Percentiles rank a stretch among this genome's conserved stretches.
Evolutionary conservation across 2,329 filamentous ascomycete species (phyloP).

Genomic region (Monilinia fructicola): DNA sequence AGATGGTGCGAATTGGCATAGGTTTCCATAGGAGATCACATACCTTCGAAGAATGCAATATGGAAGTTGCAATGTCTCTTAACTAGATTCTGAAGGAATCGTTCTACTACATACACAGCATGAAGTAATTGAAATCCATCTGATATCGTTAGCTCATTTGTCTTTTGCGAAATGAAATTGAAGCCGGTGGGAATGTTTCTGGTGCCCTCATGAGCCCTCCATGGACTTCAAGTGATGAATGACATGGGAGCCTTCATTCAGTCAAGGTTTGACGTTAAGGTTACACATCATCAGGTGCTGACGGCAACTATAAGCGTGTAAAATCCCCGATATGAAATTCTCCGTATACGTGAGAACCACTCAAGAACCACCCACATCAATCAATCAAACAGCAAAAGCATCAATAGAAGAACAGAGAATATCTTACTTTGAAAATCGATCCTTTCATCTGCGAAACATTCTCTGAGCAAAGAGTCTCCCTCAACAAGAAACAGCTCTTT

Average conservation of each 20-base stretch:
- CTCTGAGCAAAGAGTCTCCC: slow-evolving; percentile 67
- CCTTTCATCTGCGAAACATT: slow-evolving; percentile 60
- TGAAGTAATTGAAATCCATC: slow-evolving; percentile 70
- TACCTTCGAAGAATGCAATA: slow-evolving; percentile 61
- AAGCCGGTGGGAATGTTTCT: too few relatives aligned
- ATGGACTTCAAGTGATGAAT: background rate
- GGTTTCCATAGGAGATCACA: slow-evolving; percentile 6
- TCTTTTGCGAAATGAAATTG: background rate
- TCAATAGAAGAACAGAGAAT: background rate
- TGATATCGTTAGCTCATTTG: slow-evolving; percentile 35
- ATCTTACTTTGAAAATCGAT: slow-evolving; percentile 59
- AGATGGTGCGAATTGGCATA: background rate
- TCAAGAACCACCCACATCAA: background rate
- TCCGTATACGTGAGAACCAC: slow-evolving; percentile 10
- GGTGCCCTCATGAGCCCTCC: background rate
- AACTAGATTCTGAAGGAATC: slow-evolving; percentile 59
- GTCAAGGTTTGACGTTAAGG: background rate
- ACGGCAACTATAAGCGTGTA: background rate
- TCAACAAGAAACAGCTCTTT: slow-evolving; percentile 71
- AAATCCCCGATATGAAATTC: background rate
- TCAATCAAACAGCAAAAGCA: background rate
- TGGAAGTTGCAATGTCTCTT: slow-evolving; percentile 69
- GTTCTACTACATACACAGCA: slow-evolving; percentile 67
- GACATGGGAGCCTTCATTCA: background rate
- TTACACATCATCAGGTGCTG: background rate